phyloP scores from a whole-genome alignment of 2,329 filamentous ascomycete genomes.

The Penicillium sp. region DNA sequence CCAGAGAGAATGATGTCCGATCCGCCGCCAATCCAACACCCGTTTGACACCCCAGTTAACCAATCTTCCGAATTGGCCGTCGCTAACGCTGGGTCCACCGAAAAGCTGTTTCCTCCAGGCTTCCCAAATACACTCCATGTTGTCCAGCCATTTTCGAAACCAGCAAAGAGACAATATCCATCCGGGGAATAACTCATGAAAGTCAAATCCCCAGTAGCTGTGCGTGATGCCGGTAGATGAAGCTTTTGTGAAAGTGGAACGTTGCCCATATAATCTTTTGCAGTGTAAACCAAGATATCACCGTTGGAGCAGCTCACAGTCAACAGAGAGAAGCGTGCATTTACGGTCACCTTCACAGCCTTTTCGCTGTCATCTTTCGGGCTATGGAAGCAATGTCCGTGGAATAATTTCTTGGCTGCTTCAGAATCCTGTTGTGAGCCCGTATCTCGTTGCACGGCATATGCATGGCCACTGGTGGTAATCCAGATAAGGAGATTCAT shows the following conservation, averaged over 20 bases:
- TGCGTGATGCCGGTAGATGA: slow-evolving; percentile 63
- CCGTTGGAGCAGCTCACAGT: slow-evolving; percentile 81
- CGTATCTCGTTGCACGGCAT: slow-evolving; percentile 75
- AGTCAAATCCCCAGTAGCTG: slow-evolving; percentile 67
- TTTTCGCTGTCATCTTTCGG: slow-evolving; percentile 60
- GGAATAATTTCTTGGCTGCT: slow-evolving; percentile 68
- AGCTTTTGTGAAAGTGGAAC: slow-evolving; percentile 83
- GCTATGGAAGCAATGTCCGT: slow-evolving; percentile 84
- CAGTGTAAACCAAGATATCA: slow-evolving; percentile 82
- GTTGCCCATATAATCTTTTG: slow-evolving; percentile 88
- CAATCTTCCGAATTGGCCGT: slow-evolving; percentile 73
- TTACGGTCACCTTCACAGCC: slow-evolving; percentile 77
- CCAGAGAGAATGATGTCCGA: slow-evolving; percentile 78
- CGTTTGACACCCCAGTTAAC: slow-evolving; percentile 74
- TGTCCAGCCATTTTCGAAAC: slow-evolving; percentile 89
- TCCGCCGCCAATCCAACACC: slow-evolving; percentile 82
- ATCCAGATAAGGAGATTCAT: slow-evolving; percentile 97
- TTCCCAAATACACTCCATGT: slow-evolving; percentile 98
- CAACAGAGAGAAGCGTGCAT: slow-evolving; percentile 90
- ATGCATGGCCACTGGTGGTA: slow-evolving; percentile 80
- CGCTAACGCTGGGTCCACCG: slow-evolving; percentile 63
- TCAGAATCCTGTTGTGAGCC: slow-evolving; percentile 45
- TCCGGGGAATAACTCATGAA: slow-evolving; percentile 86
- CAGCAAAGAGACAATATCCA: slow-evolving; percentile 92
- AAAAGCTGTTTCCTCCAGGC: slow-evolving; percentile 79